Base-by-base conservation (phyloP, 257 asterid species). In the Capsicum chinense region DNA sequence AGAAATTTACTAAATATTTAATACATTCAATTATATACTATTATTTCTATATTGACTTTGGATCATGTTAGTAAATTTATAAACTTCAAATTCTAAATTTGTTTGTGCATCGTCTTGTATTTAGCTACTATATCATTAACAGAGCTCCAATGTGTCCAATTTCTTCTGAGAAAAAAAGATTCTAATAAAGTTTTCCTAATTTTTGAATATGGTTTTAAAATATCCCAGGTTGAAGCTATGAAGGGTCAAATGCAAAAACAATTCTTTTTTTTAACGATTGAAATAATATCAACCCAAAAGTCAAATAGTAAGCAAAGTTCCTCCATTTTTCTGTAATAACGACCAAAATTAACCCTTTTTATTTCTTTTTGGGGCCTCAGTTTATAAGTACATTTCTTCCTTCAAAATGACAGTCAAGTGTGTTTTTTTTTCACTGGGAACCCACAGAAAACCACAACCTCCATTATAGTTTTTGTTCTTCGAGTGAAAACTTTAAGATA, bases 321-420 rank as follows among this genome's bases (percentile, higher is more conserved):
- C 8, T 5, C 47, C 15, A 10, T 47, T 73, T 47, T 73, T 50
- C 16, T 21, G 56, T 73, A 73, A 50, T 48, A 11, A 73, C 5
- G 17, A 47, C 4, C 58, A 64, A 71, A n/a, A 5, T 47, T 70
- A 56, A 44, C 9, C 5, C 6, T 42, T 42, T 44, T 8, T 44
- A 4, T 70, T 16, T 56, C 19, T 37, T 39, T 39, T 37, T 79
- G 88, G 89, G 84, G 85, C 82, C 26, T 68, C 6, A 26, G 12
- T 69, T 15, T 3, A 1, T 83, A 63, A 78, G 90, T 79, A 90
- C 83, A 64, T 83, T 1, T 83, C 58, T 48, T 82, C 69, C 11
- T 15, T 83, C 52, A 4, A 67, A 88, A 86, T 87, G 87, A 66
- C 88, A 54, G 37, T 78, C 79, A 44, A 44, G 48, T 44, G 44